phyloP scores from a whole-genome alignment of 441 rosid genomes.

The Euphorbia celastroides region DNA sequence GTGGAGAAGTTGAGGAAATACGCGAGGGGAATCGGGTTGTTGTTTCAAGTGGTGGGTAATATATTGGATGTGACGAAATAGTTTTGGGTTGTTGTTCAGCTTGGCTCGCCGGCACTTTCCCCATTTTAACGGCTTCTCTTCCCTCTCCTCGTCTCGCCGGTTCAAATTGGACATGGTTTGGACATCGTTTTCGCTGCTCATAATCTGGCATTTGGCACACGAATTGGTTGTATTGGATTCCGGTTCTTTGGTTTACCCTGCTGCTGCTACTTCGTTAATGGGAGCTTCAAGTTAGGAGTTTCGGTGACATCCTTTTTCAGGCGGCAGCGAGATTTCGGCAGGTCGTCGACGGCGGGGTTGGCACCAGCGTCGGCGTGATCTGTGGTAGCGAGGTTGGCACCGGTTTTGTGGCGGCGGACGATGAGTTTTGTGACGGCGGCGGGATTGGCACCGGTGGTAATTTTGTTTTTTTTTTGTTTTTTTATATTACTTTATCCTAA shows the following conservation, averaged over 20 bases:
- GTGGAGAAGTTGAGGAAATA: constrained; percentile 68
- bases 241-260: constrained; percentile 32
- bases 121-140: constrained; percentile 38
- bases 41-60: background rate
- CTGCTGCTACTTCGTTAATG: constrained; percentile 36
- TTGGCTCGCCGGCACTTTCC: too few species aligned
- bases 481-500: too few species aligned
- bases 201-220: constrained; percentile 51
- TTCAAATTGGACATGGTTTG: constrained; percentile 48
- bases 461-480: too few species aligned
- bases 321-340: too few species aligned
- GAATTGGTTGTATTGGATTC: constrained; percentile 33
- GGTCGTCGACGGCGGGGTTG: too few species aligned
- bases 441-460: too few species aligned
- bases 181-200: constrained; percentile 57
- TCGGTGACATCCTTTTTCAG: too few species aligned
- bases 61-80: constrained; percentile 62
- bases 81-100: too few species aligned
- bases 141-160: constrained; percentile 28
- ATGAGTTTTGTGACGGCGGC: too few species aligned
- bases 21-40: constrained; percentile 22
- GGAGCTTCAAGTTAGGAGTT: constrained; percentile 48
- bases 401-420: too few species aligned
- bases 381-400: too few species aligned
- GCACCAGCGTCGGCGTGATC: too few species aligned